A percentile compares a stretch with the other conserved stretches of the same genome.
Evolutionary conservation across 1,284 basidiomycete genomes (phyloP).

Genomic region (Trichosporon sp.): DNA sequence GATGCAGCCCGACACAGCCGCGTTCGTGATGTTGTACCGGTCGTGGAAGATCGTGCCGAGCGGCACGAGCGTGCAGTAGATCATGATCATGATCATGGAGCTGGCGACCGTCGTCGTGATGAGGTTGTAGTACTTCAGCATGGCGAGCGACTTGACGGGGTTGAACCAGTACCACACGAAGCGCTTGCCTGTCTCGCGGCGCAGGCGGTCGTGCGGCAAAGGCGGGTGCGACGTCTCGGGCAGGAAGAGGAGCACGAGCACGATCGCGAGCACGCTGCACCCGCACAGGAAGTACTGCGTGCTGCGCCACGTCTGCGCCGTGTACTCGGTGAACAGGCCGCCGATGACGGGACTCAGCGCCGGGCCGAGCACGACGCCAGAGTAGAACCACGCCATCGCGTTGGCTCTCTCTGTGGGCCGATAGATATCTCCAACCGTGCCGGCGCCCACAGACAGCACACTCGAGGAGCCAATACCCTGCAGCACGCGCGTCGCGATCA

Average conservation of each 20-base stretch:
- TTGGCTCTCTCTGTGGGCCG: conserved; percentile 59
- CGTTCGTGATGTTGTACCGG: conserved; percentile 59
- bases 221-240: conserved; percentile 66
- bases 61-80: conserved; percentile 31
- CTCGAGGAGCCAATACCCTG: conserved; percentile 57
- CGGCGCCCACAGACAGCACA: conserved; percentile 59
- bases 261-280: conserved; percentile 52
- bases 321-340: conserved; percentile 50
- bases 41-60: conserved; percentile 40
- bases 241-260: conserved; percentile 55
- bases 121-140: conserved; percentile 61
- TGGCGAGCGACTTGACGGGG: conserved; percentile 56
- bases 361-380: conserved; percentile 52
- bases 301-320: conserved; percentile 58
- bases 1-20: conserved; percentile 59
- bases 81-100: conserved; percentile 34
- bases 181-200: conserved; percentile 36
- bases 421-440: conserved; percentile 64
- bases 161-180: conserved; percentile 57
- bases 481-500: conserved; percentile 61
- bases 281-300: conserved; percentile 57
- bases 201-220: conserved; percentile 40
- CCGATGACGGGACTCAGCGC: conserved; percentile 46
- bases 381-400: conserved; percentile 61
- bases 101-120: conserved; percentile 21